Conservation (phyloP, 176 grass and related monocot genomes). For the Cenchrus fungigraminus region DNA sequence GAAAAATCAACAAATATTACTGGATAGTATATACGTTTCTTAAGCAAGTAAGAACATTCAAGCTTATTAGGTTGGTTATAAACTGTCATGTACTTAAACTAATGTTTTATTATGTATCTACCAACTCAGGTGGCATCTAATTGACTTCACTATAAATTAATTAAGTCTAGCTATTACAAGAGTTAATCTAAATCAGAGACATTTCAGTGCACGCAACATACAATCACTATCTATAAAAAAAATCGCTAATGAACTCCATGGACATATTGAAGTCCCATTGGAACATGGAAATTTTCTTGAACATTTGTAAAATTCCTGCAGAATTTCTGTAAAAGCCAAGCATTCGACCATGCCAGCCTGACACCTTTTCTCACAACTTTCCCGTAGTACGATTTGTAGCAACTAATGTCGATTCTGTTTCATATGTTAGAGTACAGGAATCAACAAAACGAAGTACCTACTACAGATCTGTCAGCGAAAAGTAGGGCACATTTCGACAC, state of each 20-base stretch:
- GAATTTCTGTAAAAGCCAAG: neutral
- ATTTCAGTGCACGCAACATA: neutral
- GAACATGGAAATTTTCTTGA: neutral
- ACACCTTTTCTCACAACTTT: neutral
- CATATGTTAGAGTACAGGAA: conserved; percentile 49
- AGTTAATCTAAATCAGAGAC: neutral
- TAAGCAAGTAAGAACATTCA: conserved; percentile 27
- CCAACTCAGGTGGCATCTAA: conserved; percentile 19
- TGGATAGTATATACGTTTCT: conserved; percentile 14
- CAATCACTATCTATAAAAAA: neutral
- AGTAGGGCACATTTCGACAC: conserved; percentile 51
- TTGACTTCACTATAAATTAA: conserved; percentile 28
- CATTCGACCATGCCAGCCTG: neutral
- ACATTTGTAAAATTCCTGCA: neutral
- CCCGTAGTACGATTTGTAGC: conserved; percentile 18
- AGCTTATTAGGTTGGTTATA: conserved; percentile 14
- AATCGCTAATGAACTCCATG: neutral
- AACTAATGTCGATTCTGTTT: conserved; percentile 28
- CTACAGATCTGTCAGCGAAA: conserved; percentile 54
- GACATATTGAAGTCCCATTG: too few relatives aligned
- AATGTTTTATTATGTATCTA: conserved; percentile 16
- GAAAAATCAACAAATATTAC: conserved; percentile 19
- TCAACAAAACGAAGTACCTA: conserved; percentile 47
- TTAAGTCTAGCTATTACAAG: conserved; percentile 32
- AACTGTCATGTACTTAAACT: conserved; percentile 7